phyloP scores from a whole-genome alignment of 306 rosid species.

The Sechiopsis laciniata region DNA sequence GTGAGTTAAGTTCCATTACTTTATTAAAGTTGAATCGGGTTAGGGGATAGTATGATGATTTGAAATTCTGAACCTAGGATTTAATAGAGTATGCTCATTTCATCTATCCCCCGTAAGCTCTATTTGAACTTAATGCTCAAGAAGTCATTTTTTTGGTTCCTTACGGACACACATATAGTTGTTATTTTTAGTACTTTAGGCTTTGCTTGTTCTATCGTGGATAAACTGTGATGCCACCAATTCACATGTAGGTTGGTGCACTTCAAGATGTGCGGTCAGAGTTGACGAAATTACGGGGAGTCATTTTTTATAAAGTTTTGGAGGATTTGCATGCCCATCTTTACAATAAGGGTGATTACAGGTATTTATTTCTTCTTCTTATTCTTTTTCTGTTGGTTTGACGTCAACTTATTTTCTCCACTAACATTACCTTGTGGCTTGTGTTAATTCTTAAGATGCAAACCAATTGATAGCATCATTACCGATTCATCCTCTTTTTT shows the following conservation, averaged over 20 bases:
- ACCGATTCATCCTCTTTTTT: not conserved
- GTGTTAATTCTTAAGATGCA: not conserved
- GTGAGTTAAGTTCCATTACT: not conserved
- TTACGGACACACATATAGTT: not conserved
- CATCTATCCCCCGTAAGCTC: not conserved
- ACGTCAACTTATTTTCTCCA: not conserved
- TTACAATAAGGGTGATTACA: conserved; percentile 91
- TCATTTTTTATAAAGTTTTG: conserved; percentile 74
- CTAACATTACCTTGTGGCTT: not conserved
- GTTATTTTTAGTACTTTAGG: conserved; percentile 14
- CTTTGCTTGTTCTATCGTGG: conserved; percentile 8
- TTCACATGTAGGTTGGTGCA: conserved; percentile 77
- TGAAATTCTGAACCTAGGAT: not conserved
- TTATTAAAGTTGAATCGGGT: not conserved
- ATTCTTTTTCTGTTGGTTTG: not conserved
- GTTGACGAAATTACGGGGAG: conserved; percentile 82
- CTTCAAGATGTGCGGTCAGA: conserved; percentile 98
- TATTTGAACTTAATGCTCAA: not conserved
- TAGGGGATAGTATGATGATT: conserved; percentile 19
- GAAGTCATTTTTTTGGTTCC: not conserved
- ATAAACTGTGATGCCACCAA: conserved; percentile 24
- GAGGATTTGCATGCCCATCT: conserved; percentile 96
- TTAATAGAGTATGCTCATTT: conserved; percentile 2
- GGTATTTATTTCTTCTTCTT: conserved; percentile 52
- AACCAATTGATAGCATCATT: not conserved